Percentiles rank a stretch among this genome's conserved stretches.
These are phyloP conservation scores for Margaritispora aquatica DNA, from an alignment of 495 filamentous ascomycete genomes.

Conservation along the genomic window DNA sequence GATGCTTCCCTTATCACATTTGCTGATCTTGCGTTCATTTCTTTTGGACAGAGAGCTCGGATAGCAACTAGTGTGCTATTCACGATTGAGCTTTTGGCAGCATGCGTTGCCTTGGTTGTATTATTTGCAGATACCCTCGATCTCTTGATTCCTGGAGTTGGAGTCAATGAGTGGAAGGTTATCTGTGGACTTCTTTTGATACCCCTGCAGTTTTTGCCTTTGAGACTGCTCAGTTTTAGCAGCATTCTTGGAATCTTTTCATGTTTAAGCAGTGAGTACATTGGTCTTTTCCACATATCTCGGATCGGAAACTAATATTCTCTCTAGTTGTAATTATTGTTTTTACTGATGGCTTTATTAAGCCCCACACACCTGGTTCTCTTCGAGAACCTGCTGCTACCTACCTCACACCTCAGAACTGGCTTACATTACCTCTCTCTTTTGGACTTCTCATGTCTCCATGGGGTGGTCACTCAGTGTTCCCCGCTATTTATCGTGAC, in stretches of 20 bases:
- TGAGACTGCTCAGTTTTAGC: constrained; percentile 80
- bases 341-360: constrained; percentile 79
- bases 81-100: constrained; percentile 78
- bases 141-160: constrained; percentile 68
- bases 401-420: constrained; percentile 73
- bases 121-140: constrained; percentile 89
- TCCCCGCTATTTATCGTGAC: constrained; percentile 95
- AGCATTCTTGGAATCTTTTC: constrained; percentile 86
- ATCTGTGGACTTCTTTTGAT: constrained; percentile 74
- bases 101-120: constrained; percentile 86
- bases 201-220: constrained; percentile 79
- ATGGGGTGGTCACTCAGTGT: constrained; percentile 93
- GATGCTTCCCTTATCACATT: constrained; percentile 73
- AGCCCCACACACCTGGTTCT: constrained; percentile 73
- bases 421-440: constrained; percentile 83
- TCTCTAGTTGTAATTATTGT: constrained; percentile 70
- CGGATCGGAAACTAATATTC: neutral
- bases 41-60: constrained; percentile 79
- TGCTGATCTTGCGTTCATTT: constrained; percentile 87
- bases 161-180: constrained; percentile 75
- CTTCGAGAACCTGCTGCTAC: constrained; percentile 77
- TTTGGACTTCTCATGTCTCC: constrained; percentile 96
- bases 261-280: constrained; percentile 57
- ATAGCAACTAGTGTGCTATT: constrained; percentile 80
- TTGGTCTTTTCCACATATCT: neutral